Evolutionary conservation across 2,329 filamentous ascomycete species (phyloP).

Genomic region (Cladosporium sp.): DNA sequence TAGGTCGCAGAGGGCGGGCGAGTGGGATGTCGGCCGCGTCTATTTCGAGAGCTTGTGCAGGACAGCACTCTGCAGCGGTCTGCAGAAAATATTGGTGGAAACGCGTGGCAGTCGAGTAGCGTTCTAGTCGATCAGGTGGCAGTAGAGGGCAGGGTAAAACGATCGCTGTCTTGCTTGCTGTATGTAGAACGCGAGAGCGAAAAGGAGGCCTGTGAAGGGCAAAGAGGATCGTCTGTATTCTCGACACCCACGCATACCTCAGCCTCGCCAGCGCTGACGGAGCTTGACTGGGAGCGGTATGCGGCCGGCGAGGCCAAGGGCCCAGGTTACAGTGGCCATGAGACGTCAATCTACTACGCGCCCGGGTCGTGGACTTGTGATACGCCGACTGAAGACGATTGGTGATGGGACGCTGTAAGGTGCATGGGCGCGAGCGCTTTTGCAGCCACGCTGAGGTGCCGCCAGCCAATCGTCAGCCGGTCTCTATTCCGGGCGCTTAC

Average conservation of each 20-base stretch:
- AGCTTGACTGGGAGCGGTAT: neutral
- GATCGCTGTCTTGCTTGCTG: neutral
- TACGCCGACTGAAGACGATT: constrained; percentile 1
- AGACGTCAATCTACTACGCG: constrained; percentile 10
- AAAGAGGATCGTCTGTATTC: neutral
- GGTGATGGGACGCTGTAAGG: neutral
- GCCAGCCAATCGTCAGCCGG: neutral
- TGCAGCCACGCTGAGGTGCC: too few species aligned
- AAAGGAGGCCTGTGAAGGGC: constrained; percentile 3
- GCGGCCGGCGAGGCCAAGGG: constrained; percentile 7
- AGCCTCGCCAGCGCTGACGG: constrained; percentile 8
- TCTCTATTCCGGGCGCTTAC: neutral
- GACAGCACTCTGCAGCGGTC: constrained; percentile 2
- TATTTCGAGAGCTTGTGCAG: constrained; percentile 3
- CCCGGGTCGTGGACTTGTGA: constrained; percentile 1
- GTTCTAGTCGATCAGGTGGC: neutral
- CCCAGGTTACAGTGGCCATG: constrained; percentile 9
- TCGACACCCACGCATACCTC: neutral
- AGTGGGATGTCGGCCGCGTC: constrained; percentile 4
- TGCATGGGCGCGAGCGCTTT: too few species aligned
- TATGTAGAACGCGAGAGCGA: neutral
- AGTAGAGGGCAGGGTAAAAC: too few species aligned
- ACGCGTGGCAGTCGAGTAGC: neutral
- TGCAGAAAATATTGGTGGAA: neutral
- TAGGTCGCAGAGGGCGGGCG: constrained; percentile 6